These are phyloP conservation scores for Zalaria sp. DNA, from an alignment of 2,329 filamentous ascomycete genomes.

Conservation along the genomic window DNA sequence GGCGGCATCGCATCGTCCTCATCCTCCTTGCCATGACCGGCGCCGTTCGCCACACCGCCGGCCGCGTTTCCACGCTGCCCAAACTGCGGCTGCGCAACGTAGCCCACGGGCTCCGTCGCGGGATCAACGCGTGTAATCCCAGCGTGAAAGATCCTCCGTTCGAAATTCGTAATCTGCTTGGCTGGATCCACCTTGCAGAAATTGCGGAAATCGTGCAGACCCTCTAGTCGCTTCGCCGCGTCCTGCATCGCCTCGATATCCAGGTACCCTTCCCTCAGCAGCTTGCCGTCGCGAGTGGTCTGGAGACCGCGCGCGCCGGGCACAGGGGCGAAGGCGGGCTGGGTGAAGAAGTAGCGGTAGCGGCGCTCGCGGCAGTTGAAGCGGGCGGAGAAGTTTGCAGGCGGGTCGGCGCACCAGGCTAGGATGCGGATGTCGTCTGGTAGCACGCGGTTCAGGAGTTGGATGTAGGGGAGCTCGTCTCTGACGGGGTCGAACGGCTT, in stretches of 20 bases:
- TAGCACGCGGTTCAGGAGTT: conserved; percentile 72
- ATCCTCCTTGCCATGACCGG: background rate
- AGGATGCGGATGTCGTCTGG: conserved; percentile 81
- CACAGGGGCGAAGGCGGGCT: conserved; percentile 67
- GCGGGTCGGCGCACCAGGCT: conserved; percentile 81
- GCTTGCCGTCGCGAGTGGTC: conserved; percentile 15
- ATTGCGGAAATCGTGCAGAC: conserved; percentile 87
- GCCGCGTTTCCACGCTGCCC: conserved; percentile 14
- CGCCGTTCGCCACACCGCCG: background rate
- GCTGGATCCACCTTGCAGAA: conserved; percentile 86
- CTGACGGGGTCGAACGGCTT: conserved; percentile 48
- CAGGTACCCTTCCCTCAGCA: conserved; percentile 53
- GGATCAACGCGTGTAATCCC: conserved; percentile 54
- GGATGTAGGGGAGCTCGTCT: conserved; percentile 75
- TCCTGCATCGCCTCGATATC: conserved; percentile 76
- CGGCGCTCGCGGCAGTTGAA: conserved; percentile 85
- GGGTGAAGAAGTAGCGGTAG: conserved; percentile 97
- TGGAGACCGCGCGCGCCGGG: conserved; percentile 22
- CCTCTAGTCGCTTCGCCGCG: conserved; percentile 68
- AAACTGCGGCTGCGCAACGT: conserved; percentile 36
- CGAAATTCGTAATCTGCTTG: conserved; percentile 80
- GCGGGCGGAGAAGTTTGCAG: conserved; percentile 69
- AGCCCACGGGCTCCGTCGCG: conserved; percentile 36
- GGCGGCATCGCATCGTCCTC: conserved; percentile 14
- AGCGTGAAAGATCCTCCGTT: conserved; percentile 64